Percentiles rank a stretch among this genome's conserved stretches.
Evolutionary conservation across 2,329 filamentous ascomycete species (phyloP).

Genomic region (Zarea fungicola): DNA sequence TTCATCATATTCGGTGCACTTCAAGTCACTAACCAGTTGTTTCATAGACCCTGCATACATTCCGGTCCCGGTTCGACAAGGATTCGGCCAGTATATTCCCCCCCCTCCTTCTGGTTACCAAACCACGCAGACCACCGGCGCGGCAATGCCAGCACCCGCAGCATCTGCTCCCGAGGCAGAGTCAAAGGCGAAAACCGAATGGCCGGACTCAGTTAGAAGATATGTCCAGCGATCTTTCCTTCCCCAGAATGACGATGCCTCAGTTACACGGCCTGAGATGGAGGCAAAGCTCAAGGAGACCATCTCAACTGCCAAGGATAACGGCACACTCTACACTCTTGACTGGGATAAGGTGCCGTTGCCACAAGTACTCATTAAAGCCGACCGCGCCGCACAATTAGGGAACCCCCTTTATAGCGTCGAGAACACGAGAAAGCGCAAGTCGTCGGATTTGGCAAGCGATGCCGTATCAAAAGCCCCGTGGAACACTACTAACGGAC

Average conservation of each 20-base stretch:
- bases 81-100: conserved; percentile 43
- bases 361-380: conserved; percentile 76
- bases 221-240: conserved; percentile 91
- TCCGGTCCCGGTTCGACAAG: conserved; percentile 57
- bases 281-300: conserved; percentile 79
- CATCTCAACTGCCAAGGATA: conserved; percentile 77
- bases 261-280: conserved; percentile 64
- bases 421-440: conserved; percentile 67
- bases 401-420: conserved; percentile 31
- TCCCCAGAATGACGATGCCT: conserved; percentile 59
- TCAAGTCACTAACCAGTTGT: conserved; percentile 20
- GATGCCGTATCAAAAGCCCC: conserved; percentile 55
- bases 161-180: conserved; percentile 26
- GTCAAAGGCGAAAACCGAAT: conserved; percentile 62
- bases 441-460: conserved; percentile 62
- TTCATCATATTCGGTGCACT: not conserved
- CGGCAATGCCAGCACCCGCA: conserved; percentile 17
- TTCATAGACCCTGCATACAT: conserved; percentile 53
- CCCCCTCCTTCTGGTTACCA: conserved; percentile 29
- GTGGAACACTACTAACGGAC: conserved; percentile 67
- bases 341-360: conserved; percentile 82
- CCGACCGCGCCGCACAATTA: conserved; percentile 55
- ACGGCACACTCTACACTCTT: conserved; percentile 62
- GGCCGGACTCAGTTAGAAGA: conserved; percentile 73
- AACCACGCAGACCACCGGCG: conserved; percentile 16